Conservation (phyloP, 1,284 basidiomycete genomes). For the Phellopilus nigrolimitatus region DNA sequence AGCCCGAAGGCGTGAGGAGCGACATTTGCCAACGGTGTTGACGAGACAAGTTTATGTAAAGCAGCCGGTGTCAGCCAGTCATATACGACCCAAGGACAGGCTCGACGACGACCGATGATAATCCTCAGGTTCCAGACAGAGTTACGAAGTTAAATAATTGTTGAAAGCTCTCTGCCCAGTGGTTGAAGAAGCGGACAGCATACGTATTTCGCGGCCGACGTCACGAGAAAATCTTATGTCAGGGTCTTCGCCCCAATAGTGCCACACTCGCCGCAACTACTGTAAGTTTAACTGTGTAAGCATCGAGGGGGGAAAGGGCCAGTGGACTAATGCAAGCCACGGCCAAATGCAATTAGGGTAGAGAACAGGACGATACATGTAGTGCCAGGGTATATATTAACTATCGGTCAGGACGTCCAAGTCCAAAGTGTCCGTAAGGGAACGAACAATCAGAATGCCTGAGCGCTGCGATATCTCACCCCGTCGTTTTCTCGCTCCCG, state of each 20-base stretch:
- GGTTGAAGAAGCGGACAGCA: too few relatives aligned
- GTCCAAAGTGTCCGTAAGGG: not conserved
- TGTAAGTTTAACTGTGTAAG: too few relatives aligned
- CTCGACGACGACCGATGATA: too few relatives aligned
- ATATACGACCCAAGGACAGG: too few relatives aligned
- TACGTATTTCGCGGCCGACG: too few relatives aligned
- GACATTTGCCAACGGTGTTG: constrained; percentile 8
- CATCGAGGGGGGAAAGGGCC: too few relatives aligned
- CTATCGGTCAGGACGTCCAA: constrained; percentile 1
- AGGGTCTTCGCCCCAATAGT: not conserved
- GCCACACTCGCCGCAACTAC: not conserved
- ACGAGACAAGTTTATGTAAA: too few relatives aligned
- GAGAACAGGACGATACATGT: constrained; percentile 1
- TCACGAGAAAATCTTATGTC: too few relatives aligned
- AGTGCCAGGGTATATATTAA: not conserved
- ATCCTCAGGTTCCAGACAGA: too few relatives aligned
- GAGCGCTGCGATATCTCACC: constrained; percentile 20
- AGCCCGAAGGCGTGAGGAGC: constrained; percentile 14
- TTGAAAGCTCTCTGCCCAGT: too few relatives aligned
- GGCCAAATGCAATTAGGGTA: not conserved
- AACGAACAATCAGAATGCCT: constrained; percentile 7
- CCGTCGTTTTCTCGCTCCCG: constrained; percentile 26
- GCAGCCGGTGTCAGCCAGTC: too few relatives aligned
- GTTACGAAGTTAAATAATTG: too few relatives aligned
- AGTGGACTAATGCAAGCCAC: not conserved